A percentile compares a stretch with the other conserved stretches of the same genome.
Conservation (phyloP, 2,329 filamentous ascomycete species). For the Fusarium piperis region DNA sequence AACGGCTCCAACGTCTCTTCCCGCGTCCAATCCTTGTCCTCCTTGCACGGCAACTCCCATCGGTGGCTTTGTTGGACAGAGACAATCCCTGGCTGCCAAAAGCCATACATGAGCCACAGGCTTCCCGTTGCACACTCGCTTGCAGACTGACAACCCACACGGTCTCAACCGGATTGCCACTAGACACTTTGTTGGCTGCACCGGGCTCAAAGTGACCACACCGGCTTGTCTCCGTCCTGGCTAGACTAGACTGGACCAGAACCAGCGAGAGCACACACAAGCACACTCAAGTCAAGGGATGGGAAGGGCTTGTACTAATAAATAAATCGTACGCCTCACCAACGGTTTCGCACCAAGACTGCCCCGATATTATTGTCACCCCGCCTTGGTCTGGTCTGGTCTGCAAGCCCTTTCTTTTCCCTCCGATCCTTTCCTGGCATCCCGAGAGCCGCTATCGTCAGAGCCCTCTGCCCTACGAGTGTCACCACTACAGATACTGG, state of each 20-base stretch:
- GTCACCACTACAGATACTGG: constrained; percentile 1
- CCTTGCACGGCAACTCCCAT: not conserved
- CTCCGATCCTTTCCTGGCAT: constrained; percentile 16
- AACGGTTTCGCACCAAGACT: not conserved
- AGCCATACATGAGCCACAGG: constrained; percentile 8
- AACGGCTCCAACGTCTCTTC: constrained; percentile 3
- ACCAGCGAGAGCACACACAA: not conserved
- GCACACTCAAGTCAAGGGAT: not conserved
- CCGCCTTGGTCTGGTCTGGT: not conserved
- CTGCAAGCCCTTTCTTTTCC: not conserved
- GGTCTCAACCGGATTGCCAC: not conserved
- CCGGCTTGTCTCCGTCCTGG: not conserved
- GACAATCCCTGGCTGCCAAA: constrained; percentile 18
- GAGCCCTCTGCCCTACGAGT: not conserved
- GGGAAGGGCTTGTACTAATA: not conserved
- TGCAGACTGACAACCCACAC: not conserved
- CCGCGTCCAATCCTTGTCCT: not conserved
- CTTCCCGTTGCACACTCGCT: constrained; percentile 14
- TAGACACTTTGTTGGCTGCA: not conserved
- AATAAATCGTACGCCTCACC: not conserved
- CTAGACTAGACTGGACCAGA: not conserved
- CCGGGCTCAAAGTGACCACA: not conserved
- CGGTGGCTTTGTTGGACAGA: not conserved
- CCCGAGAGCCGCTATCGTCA: constrained; percentile 11
- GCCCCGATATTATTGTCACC: not conserved